These are phyloP conservation scores for Rhodocollybia butyracea DNA, from an alignment of 768 basidiomycete genomes.

Conservation along the genomic window DNA sequence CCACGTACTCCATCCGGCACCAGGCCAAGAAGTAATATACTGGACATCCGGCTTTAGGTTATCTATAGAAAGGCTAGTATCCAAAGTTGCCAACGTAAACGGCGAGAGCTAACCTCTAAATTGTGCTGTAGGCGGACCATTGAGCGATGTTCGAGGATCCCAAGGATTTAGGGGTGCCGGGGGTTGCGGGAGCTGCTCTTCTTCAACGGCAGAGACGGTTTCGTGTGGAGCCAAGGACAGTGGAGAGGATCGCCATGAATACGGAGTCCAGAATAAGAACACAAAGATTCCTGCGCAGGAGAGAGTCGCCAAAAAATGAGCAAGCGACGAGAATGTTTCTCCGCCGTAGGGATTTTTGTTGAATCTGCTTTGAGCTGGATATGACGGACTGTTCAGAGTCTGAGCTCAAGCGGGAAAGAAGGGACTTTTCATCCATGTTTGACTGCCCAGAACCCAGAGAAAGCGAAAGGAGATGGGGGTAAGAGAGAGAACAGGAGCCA, in stretches of 20 bases:
- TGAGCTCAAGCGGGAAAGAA: neutral
- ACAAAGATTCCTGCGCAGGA: neutral
- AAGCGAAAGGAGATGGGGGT: neutral
- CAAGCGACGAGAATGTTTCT: neutral
- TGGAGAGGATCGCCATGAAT: neutral
- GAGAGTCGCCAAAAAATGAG: neutral
- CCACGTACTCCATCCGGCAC: conserved; percentile 73
- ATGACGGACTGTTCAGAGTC: conserved; percentile 3
- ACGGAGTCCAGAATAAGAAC: conserved; percentile 3
- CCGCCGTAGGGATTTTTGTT: neutral
- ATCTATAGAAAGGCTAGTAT: conserved; percentile 36
- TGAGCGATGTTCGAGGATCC: conserved; percentile 13
- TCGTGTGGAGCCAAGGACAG: neutral
- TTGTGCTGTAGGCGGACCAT: conserved; percentile 51
- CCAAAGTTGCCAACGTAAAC: neutral
- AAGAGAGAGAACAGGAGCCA: neutral
- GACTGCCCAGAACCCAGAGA: neutral
- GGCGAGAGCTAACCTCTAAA: conserved; percentile 46
- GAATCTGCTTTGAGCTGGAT: no score
- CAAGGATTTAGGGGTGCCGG: conserved; percentile 16
- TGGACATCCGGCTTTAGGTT: conserved; percentile 57
- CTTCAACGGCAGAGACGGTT: neutral
- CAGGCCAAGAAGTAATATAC: conserved; percentile 73
- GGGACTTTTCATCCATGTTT: conserved; percentile 1
- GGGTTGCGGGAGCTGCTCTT: neutral